Base-by-base conservation (phyloP, 1,139 yeast genomes). In the Tardiomyces digboiensis region DNA sequence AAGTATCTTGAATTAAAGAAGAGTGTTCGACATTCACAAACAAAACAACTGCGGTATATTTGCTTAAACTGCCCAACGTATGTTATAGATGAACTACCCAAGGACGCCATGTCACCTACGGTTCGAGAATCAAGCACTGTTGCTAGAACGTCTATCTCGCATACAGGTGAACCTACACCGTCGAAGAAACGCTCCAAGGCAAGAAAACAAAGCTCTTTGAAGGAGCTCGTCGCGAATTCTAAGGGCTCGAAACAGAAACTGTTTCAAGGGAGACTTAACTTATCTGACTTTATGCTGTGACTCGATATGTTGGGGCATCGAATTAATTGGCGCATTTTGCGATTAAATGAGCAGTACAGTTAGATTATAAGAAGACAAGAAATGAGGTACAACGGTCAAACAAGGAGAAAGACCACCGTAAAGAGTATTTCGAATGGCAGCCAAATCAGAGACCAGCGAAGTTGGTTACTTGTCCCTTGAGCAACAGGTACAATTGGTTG, bases 171-270 rank as follows among this genome's bases (percentile, higher is more conserved):
- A n/a, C 16, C 33, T 5, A 13, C 33, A 8, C 14, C 33, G 45
- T 7, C 44, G 45, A 13, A 49, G 45, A 39, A 51, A 48, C 42
- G 54, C 3, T 52, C 52, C 6, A 52, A 51, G 38, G 43, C 39
- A 19, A 38, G 54, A 20, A 52, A 52, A 40, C 33, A 43, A 13
- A 44, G 42, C 19, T 33, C 33, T n/a, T 46, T 3, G 48, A 51
- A 3, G 36, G 48, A 13, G 38, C 40, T 33, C 26, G 39, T n/a
- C 39, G 48, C 8, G 40, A 48, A 6, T 42, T 46, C 16, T 44
- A 46, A 36, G 39, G 39, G 20, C 39, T 41, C 36, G 38, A 18
- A 19, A 16, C 21, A 10, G 18, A 26, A 18, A 29, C 36, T 19
- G 14, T 44, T 36, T 23, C 33, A 26, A 16, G 33, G 33, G 16